Percentiles rank a stretch among this genome's conserved stretches.
These are phyloP conservation scores for Vigna unguiculata DNA, from an alignment of 306 rosid species.

Conservation along the genomic window DNA sequence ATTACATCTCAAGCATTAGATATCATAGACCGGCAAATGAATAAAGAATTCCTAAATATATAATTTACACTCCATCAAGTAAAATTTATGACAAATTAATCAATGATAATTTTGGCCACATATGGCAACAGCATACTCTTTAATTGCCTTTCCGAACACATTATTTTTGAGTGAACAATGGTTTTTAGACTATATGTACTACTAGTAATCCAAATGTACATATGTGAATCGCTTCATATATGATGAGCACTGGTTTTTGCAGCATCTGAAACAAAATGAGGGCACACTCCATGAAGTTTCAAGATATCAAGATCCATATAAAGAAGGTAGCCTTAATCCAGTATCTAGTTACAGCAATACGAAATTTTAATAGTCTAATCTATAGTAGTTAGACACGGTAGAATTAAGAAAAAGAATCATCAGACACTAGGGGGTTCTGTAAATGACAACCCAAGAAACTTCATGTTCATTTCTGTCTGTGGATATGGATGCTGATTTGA, in stretches of 20 bases:
- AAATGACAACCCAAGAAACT: constrained; percentile 33
- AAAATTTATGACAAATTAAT: not conserved
- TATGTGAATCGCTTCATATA: constrained; percentile 11
- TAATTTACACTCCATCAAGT: constrained; percentile 10
- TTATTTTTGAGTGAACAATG: not conserved
- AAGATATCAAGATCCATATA: constrained; percentile 43
- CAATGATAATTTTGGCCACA: constrained; percentile 1
- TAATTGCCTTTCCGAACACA: not conserved
- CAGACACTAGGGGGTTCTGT: constrained; percentile 1
- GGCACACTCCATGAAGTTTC: constrained; percentile 44
- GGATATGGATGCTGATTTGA: not conserved
- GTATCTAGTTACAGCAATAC: constrained; percentile 15
- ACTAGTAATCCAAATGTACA: not conserved
- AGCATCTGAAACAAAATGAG: constrained; percentile 55
- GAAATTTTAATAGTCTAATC: constrained; percentile 2
- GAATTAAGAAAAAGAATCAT: constrained; percentile 32
- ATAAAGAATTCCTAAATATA: not conserved
- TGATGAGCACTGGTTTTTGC: constrained; percentile 49
- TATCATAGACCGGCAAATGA: constrained; percentile 14
- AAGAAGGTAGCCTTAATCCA: constrained; percentile 60
- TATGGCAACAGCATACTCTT: not conserved
- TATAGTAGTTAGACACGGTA: constrained; percentile 18
- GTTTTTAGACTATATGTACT: not conserved
- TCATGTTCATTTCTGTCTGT: not conserved
- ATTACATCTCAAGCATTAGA: constrained; percentile 23